Evolutionary conservation across 2,329 filamentous ascomycete genomes (phyloP).

Genomic region (Phoma sp.): DNA sequence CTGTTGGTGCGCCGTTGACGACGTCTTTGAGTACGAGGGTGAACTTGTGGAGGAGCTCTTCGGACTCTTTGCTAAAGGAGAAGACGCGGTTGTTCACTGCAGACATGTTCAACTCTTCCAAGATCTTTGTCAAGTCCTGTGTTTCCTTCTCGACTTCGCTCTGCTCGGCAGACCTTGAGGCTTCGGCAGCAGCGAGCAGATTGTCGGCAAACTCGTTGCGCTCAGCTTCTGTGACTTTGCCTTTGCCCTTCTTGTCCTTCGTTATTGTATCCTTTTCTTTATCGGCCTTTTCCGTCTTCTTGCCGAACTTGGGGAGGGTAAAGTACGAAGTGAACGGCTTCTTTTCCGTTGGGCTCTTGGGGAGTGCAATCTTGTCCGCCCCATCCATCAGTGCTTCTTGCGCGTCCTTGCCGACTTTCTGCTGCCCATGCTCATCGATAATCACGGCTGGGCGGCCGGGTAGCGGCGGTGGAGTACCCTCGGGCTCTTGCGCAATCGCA

Average conservation of each 20-base stretch:
- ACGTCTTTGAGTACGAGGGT: slow-evolving; percentile 91
- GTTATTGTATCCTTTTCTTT: slow-evolving; percentile 38
- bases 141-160: slow-evolving; percentile 63
- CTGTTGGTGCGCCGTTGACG: slow-evolving; percentile 89
- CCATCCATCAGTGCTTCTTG: slow-evolving; percentile 56
- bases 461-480: slow-evolving; percentile 52
- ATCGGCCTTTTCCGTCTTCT: slow-evolving; percentile 41
- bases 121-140: slow-evolving; percentile 77
- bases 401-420: slow-evolving; percentile 52
- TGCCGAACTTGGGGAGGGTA: slow-evolving; percentile 36
- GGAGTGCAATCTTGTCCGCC: slow-evolving; percentile 59
- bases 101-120: slow-evolving; percentile 84
- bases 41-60: slow-evolving; percentile 82
- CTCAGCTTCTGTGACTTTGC: slow-evolving; percentile 46
- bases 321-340: slow-evolving; percentile 49
- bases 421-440: slow-evolving; percentile 43
- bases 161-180: slow-evolving; percentile 41
- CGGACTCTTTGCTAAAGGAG: slow-evolving; percentile 81
- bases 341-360: slow-evolving; percentile 56
- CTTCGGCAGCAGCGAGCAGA: slow-evolving; percentile 43
- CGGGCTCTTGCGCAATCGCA: slow-evolving; percentile 52
- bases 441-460: slow-evolving; percentile 47
- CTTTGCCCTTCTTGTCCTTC: slow-evolving; percentile 35
- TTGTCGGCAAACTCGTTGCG: slow-evolving; percentile 45
- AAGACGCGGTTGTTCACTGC: slow-evolving; percentile 87